Percentiles rank a stretch among this genome's conserved stretches.
Conservation (phyloP, 2,329 filamentous ascomycete genomes). For the Paecilomyces formosus region DNA sequence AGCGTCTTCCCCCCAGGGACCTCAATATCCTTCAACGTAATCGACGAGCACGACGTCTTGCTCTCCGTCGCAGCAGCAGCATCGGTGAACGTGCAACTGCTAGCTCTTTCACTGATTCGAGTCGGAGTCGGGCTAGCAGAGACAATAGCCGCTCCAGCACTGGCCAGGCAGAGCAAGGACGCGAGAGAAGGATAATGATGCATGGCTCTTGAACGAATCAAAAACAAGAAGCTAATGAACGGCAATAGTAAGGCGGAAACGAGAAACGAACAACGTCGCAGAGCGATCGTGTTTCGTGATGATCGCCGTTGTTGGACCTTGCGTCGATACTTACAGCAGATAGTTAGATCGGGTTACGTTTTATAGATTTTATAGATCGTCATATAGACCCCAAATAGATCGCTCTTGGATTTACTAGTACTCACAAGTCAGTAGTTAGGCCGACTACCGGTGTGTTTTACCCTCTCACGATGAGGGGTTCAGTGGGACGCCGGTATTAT, state of each 20-base stretch:
- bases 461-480: not conserved
- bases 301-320: not conserved
- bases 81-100: slow-evolving; percentile 50
- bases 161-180: not conserved
- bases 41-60: slow-evolving; percentile 47
- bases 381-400: not conserved
- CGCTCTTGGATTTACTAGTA: too few species aligned
- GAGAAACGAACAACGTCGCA: not conserved
- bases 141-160: slow-evolving; percentile 10
- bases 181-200: not conserved
- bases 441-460: not conserved
- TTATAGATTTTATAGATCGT: not conserved
- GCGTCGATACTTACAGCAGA: not conserved
- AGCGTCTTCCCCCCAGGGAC: slow-evolving; percentile 54
- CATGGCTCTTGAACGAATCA: not conserved
- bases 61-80: slow-evolving; percentile 41
- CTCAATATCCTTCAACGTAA: slow-evolving; percentile 45
- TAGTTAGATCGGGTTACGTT: not conserved
- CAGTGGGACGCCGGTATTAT: not conserved
- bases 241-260: not conserved
- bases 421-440: not conserved
- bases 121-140: slow-evolving; percentile 18
- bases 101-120: slow-evolving; percentile 18
- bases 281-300: not conserved
- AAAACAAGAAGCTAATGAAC: not conserved